Conservation (phyloP, 805 yeast species). For the Candida boleticola region DNA sequence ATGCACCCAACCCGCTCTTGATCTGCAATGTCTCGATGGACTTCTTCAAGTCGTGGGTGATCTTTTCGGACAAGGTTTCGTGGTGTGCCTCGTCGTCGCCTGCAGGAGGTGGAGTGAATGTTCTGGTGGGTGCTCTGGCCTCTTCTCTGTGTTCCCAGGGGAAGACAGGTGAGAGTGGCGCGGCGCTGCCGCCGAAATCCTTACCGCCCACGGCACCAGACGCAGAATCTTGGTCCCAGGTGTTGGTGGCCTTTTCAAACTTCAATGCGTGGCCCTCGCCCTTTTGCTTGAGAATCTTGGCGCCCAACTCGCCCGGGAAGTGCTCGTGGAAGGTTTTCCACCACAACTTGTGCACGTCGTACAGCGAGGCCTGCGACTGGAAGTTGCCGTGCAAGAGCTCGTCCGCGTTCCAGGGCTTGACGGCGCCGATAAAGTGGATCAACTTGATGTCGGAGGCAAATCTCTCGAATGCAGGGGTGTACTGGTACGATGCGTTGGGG, state of each 20-base stretch:
- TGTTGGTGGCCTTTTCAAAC: constrained; percentile 17
- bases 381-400: constrained; percentile 3
- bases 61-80: constrained; percentile 1
- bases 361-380: constrained; percentile 1
- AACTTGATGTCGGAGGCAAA: constrained; percentile 27
- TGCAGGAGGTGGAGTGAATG: constrained; percentile 14
- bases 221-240: constrained; percentile 17
- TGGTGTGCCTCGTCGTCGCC: constrained; percentile 1
- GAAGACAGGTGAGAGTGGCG: constrained; percentile 16
- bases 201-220: constrained; percentile 4
- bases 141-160: constrained; percentile 32
- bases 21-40: constrained; percentile 9
- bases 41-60: constrained; percentile 8
- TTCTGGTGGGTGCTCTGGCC: constrained; percentile 21
- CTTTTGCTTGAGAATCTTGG: constrained; percentile 12
- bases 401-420: constrained; percentile 31
- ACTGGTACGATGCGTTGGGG: constrained; percentile 31
- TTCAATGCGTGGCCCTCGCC: constrained; percentile 23
- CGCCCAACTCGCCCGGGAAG: constrained; percentile 14
- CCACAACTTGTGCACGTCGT: constrained; percentile 23
- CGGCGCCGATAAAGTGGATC: constrained; percentile 31
- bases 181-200: constrained; percentile 3
- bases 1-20: background rate
- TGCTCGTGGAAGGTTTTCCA: constrained; percentile 26
- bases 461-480: constrained; percentile 30